Evolutionary conservation across 495 filamentous ascomycete species (phyloP).

Genomic region (Neurospora tetrasperma): DNA sequence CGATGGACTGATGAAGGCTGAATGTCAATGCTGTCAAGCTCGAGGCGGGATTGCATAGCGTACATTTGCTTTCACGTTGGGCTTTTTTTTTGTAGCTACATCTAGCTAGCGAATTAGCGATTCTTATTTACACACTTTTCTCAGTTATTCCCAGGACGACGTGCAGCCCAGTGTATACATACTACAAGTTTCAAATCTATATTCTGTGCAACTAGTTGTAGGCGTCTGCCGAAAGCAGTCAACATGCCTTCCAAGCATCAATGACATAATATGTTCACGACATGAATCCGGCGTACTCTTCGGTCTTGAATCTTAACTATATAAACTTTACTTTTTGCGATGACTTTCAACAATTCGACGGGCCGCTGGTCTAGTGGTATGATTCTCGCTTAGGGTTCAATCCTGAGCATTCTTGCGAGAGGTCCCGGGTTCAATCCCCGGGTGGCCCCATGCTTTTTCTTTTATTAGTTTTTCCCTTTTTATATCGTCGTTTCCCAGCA

Average conservation of each 20-base stretch:
- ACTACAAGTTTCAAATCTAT: neutral
- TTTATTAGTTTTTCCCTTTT: neutral
- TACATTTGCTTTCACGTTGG: neutral
- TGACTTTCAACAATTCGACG: neutral
- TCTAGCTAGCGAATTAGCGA: neutral
- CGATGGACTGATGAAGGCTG: neutral
- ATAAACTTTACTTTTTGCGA: neutral
- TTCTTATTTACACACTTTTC: neutral
- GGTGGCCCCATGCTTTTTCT: neutral
- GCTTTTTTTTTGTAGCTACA: neutral
- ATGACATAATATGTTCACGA: neutral
- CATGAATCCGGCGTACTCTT: neutral
- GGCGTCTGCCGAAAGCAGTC: neutral
- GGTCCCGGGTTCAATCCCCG: neutral
- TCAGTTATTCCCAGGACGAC: too few species aligned
- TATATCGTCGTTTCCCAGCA: too few species aligned
- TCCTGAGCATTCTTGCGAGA: neutral
- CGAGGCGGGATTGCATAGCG: neutral
- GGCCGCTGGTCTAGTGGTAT: neutral
- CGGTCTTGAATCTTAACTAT: rapidly evolving
- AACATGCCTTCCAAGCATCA: neutral
- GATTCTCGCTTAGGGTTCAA: neutral
- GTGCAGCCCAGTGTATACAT: neutral
- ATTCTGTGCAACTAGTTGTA: neutral
- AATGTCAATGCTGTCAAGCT: neutral